Conservation (phyloP, 2,329 filamentous ascomycete species). For the Alternaria triticimaculans region DNA sequence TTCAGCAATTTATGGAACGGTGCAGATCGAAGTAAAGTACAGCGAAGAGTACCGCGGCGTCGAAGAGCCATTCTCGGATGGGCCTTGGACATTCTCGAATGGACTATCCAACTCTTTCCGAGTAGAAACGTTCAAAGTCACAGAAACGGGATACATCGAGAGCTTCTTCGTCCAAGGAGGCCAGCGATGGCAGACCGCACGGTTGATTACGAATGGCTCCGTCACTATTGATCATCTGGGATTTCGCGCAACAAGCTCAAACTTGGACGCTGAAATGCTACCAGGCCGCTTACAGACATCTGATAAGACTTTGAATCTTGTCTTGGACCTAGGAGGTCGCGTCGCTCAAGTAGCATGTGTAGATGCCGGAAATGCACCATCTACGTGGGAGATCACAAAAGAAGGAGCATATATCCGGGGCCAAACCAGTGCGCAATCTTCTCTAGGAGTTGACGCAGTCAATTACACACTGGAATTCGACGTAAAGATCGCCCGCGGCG, state of each 20-base stretch:
- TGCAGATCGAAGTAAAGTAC: conserved; percentile 3
- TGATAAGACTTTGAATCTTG: conserved; percentile 39
- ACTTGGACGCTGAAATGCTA: background rate
- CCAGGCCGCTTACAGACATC: background rate
- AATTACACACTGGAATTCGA: conserved; percentile 1
- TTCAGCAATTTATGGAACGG: background rate
- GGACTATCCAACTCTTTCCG: conserved; percentile 14
- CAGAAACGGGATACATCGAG: conserved; percentile 29
- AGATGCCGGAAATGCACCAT: conserved; percentile 45
- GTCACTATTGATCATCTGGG: conserved; percentile 44
- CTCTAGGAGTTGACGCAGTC: background rate
- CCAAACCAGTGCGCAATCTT: conserved; percentile 30
- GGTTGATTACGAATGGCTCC: conserved; percentile 43
- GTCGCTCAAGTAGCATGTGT: conserved; percentile 47
- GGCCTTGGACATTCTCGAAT: conserved; percentile 27
- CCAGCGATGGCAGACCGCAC: conserved; percentile 51
- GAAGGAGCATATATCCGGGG: conserved; percentile 48
- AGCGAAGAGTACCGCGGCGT: background rate
- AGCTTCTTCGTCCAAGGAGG: conserved; percentile 52
- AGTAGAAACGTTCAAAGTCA: conserved; percentile 35
- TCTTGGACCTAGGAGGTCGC: conserved; percentile 50
- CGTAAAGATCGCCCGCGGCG: background rate
- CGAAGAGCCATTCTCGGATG: conserved; percentile 7
- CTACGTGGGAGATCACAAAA: conserved; percentile 38
- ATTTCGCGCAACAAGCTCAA: conserved; percentile 32